Conservation (phyloP, 805 yeast species). For the Kodamaea kaohsiungensis region DNA sequence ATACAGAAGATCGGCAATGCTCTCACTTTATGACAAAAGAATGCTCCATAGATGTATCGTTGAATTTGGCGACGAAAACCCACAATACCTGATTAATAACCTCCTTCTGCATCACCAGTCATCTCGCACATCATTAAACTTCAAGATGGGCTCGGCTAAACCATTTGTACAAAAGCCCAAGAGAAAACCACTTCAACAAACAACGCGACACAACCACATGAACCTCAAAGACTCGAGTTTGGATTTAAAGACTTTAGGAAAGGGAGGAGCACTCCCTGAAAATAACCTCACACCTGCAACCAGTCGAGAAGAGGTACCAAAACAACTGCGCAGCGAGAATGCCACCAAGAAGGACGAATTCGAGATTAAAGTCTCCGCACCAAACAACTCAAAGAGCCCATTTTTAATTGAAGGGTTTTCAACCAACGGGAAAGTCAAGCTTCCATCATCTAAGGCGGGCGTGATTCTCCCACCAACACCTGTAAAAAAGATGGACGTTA, state of each 20-base stretch:
- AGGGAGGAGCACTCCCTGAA: conserved; percentile 1
- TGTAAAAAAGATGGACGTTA: conserved; percentile 56
- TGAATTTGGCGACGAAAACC: conserved; percentile 32
- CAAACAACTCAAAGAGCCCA: neutral
- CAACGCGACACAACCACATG: conserved; percentile 36
- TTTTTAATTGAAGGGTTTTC: conserved; percentile 39
- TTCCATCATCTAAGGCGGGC: conserved; percentile 50
- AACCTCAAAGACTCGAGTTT: conserved; percentile 41
- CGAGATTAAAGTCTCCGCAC: neutral
- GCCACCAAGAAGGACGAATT: neutral
- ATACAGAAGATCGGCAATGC: conserved; percentile 46
- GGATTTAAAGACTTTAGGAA: conserved; percentile 28
- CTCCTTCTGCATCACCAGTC: conserved; percentile 40
- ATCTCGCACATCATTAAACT: conserved; percentile 33
- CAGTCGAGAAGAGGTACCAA: neutral
- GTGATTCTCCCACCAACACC: conserved; percentile 67
- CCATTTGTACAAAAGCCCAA: neutral
- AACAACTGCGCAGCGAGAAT: neutral
- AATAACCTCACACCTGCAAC: conserved; percentile 6
- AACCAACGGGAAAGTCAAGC: conserved; percentile 48
- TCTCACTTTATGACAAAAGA: conserved; percentile 39
- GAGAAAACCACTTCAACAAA: conserved; percentile 9
- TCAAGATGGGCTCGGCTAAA: conserved; percentile 17
- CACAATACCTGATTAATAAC: conserved; percentile 29
- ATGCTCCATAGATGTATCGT: conserved; percentile 39